These are phyloP conservation scores for Alloascoidea africana DNA, from an alignment of 805 yeast species.

Conservation along the genomic window DNA sequence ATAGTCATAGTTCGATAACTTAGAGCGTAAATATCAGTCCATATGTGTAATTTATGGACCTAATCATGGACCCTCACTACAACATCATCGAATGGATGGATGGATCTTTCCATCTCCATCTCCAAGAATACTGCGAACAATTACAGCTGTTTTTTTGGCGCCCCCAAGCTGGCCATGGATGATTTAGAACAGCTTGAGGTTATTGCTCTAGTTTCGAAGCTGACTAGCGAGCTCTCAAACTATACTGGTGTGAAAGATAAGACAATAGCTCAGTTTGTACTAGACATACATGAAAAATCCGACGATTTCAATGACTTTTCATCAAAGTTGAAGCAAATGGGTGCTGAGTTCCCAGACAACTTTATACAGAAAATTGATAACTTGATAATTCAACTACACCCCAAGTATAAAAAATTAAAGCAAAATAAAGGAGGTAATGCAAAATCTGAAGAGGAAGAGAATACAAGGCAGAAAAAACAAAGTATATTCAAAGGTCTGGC, in stretches of 20 bases:
- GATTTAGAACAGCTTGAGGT: slow-evolving; percentile 17
- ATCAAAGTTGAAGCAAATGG: slow-evolving; percentile 23
- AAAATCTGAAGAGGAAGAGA: slow-evolving; percentile 2
- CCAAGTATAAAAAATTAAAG: slow-evolving; percentile 10
- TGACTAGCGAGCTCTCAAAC: slow-evolving; percentile 16
- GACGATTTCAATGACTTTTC: slow-evolving; percentile 20
- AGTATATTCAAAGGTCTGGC: slow-evolving; percentile 9
- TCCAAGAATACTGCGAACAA: no score
- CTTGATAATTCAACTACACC: slow-evolving; percentile 17
- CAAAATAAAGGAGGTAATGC: background rate
- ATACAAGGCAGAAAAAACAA: slow-evolving; percentile 2
- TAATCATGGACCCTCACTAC: no score
- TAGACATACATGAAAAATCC: slow-evolving; percentile 22
- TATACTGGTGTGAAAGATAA: slow-evolving; percentile 25
- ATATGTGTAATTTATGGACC: no score
- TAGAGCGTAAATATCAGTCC: no score
- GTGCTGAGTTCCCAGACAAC: slow-evolving; percentile 23
- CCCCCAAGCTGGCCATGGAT: no score
- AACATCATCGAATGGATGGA: no score
- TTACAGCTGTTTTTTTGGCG: no score
- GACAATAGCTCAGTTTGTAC: slow-evolving; percentile 30
- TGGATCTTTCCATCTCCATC: no score
- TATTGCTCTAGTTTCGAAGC: slow-evolving; percentile 17
- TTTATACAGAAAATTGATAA: slow-evolving; percentile 15
- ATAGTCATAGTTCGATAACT: no score